Evolutionary conservation across 257 asterid species (phyloP), one percentile per base, ranked within the genome.

Genomic region (Solanum habrochaites): DNA sequence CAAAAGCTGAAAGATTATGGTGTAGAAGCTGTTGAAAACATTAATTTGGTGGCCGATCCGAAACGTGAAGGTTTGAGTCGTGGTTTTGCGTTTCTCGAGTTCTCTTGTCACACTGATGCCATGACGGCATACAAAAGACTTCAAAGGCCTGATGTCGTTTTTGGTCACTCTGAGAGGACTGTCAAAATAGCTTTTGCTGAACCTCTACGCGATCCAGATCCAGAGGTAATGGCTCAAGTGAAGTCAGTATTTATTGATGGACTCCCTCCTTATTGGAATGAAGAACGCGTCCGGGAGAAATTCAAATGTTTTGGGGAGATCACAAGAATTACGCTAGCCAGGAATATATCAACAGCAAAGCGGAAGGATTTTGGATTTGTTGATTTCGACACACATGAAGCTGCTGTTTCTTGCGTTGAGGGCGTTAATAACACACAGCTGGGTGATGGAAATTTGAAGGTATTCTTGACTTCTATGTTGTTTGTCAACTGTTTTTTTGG

Each of bases 131-230:
- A 91, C 83, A 92, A 92, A 85, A 91, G 94, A 83, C 94, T 93
- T 77, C 96, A 93, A 87, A 92, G 91, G 88, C 92, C 93, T 32
- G 96, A 93, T 74, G 92, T 85, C 47, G 80, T 91, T 78, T 91
- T 93, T 88, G 96, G 96, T 88, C 94, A 93, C 83, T 35, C 92
- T 29, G 96, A 92, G 78, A 93, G 94, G 86, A 92, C 94, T 75
- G 96, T 90, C 86, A 93, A 92, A 87, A 94, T 93, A 89, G 94
- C 94, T 71, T 93, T 93, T 88, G 94, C 96, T 86, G 96, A 93
- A 87, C 94, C 96, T 87, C 77, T 91, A 58, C 93, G 93, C 2
- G 94, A 92, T 86, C 96, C 96, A 58, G 92, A 92, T 90, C 94
- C 94, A 5, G 94, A 90, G 86, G 92, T 93, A 87, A 92, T 93